Percentiles rank a stretch among this genome's conserved stretches.
Conservation (phyloP, 805 yeast genomes). For the Wickerhamiella dianesei region DNA sequence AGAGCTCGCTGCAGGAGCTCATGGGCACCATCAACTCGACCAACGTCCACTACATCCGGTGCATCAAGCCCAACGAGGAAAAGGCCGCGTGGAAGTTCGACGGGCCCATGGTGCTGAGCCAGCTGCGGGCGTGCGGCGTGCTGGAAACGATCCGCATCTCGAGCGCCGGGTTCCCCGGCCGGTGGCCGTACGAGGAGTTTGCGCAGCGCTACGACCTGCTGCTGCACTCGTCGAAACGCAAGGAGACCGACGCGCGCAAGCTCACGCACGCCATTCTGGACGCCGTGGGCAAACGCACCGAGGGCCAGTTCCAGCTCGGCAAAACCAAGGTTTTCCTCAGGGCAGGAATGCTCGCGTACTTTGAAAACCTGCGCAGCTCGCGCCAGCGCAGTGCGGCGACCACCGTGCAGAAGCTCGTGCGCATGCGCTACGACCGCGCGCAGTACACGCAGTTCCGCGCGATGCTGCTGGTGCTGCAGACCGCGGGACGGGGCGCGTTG, state of each 20-base stretch:
- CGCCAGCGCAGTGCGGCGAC: conserved; percentile 68
- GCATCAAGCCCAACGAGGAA: conserved; percentile 91
- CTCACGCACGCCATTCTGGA: conserved; percentile 56
- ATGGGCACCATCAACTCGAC: conserved; percentile 90
- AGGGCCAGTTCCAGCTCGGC: conserved; percentile 71
- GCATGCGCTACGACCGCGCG: conserved; percentile 49
- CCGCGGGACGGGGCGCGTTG: conserved; percentile 48
- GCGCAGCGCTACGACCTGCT: conserved; percentile 78
- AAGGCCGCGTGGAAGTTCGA: conserved; percentile 95
- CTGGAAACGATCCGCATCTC: conserved; percentile 91
- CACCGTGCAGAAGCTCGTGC: conserved; percentile 70
- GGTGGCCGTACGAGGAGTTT: conserved; percentile 91
- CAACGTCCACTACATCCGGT: conserved; percentile 90
- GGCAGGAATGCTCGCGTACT: conserved; percentile 88
- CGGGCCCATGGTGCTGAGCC: conserved; percentile 87
- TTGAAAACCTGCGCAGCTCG: conserved; percentile 74
- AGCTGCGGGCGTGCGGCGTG: conserved; percentile 96
- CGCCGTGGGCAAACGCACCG: conserved; percentile 40
- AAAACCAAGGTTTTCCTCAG: conserved; percentile 87
- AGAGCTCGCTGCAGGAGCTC: conserved; percentile 77
- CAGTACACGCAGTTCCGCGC: conserved; percentile 40
- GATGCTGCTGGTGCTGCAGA: conserved; percentile 46
- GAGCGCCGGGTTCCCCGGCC: conserved; percentile 94
- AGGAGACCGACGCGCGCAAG: conserved; percentile 41
- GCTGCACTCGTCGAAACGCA: conserved; percentile 44